Evolutionary conservation across 495 filamentous ascomycete species (phyloP).

Genomic region (Pyrenopolyporus hunteri): DNA sequence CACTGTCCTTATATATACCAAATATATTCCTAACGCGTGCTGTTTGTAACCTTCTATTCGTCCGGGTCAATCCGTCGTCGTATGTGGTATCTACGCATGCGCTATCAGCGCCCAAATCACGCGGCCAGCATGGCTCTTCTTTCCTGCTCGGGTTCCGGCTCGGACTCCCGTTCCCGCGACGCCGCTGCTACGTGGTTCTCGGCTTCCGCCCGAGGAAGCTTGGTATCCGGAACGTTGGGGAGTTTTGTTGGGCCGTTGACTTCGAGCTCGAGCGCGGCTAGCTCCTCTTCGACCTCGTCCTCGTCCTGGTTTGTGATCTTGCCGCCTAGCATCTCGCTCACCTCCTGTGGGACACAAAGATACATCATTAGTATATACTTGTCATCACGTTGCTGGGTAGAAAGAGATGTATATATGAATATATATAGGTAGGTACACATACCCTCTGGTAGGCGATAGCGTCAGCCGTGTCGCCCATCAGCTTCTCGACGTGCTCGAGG

Average conservation of each 20-base stretch:
- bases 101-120: slow-evolving; percentile 5
- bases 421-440: slow-evolving; percentile 40
- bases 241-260: slow-evolving; percentile 54
- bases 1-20: no score
- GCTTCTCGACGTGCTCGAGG: slow-evolving; percentile 86
- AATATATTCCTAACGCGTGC: no score
- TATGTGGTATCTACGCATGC: not conserved
- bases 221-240: slow-evolving; percentile 65
- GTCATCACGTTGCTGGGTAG: not conserved
- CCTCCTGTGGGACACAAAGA: slow-evolving; percentile 61
- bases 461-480: slow-evolving; percentile 90
- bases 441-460: slow-evolving; percentile 88
- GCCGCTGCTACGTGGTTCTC: slow-evolving; percentile 38
- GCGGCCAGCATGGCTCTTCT: slow-evolving; percentile 56
- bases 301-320: slow-evolving; percentile 90
- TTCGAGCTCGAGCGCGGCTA: slow-evolving; percentile 79
- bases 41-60: no score
- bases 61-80: no score
- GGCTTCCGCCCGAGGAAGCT: slow-evolving; percentile 36
- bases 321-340: slow-evolving; percentile 87
- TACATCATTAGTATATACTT: not conserved
- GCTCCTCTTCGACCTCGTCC: slow-evolving; percentile 95
- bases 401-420: not conserved
- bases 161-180: slow-evolving; percentile 24
- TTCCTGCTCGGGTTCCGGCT: slow-evolving; percentile 36